Percentiles rank a stretch among this genome's conserved stretches.
These are phyloP conservation scores for Aspergillus luchuensis DNA, from an alignment of 2,329 filamentous ascomycete genomes.

Conservation along the genomic window DNA sequence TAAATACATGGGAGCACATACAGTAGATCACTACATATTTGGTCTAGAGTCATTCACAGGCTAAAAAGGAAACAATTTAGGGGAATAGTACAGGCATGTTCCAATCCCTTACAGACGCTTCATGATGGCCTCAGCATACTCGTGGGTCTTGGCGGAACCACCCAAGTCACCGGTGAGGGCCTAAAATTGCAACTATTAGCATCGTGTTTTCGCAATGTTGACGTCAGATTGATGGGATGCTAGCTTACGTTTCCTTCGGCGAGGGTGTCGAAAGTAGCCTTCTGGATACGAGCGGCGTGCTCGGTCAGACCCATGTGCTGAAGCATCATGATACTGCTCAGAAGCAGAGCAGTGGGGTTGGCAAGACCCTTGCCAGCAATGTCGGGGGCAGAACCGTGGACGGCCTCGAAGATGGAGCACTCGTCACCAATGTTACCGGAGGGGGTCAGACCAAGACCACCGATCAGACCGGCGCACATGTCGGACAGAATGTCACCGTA, in stretches of 20 bases:
- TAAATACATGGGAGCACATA: conserved; percentile 37
- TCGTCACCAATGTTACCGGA: conserved; percentile 99
- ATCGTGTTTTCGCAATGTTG: background rate
- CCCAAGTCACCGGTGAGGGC: conserved; percentile 91
- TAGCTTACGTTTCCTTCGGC: conserved; percentile 81
- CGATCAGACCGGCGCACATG: conserved; percentile 98
- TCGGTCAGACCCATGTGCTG: conserved; percentile 91
- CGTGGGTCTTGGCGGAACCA: conserved; percentile 91
- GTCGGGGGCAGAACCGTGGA: conserved; percentile 95
- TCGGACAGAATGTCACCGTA: conserved; percentile 99
- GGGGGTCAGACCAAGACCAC: conserved; percentile 93
- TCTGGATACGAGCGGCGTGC: conserved; percentile 86
- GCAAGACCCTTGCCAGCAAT: conserved; percentile 95
- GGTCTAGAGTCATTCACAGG: conserved; percentile 42
- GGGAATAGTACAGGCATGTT: conserved; percentile 41
- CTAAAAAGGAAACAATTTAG: conserved; percentile 34
- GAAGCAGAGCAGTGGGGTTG: conserved; percentile 94
- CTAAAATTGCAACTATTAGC: conserved; percentile 38
- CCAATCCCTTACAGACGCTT: conserved; percentile 53
- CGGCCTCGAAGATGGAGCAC: conserved; percentile 99
- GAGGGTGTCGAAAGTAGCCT: conserved; percentile 90
- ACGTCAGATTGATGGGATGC: no score
- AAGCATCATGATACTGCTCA: conserved; percentile 99
- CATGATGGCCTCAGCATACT: conserved; percentile 94
- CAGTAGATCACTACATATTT: conserved; percentile 41